Evolutionary conservation across 2,329 filamentous ascomycete genomes (phyloP).

Genomic region (Cladosporium cucumerinum): DNA sequence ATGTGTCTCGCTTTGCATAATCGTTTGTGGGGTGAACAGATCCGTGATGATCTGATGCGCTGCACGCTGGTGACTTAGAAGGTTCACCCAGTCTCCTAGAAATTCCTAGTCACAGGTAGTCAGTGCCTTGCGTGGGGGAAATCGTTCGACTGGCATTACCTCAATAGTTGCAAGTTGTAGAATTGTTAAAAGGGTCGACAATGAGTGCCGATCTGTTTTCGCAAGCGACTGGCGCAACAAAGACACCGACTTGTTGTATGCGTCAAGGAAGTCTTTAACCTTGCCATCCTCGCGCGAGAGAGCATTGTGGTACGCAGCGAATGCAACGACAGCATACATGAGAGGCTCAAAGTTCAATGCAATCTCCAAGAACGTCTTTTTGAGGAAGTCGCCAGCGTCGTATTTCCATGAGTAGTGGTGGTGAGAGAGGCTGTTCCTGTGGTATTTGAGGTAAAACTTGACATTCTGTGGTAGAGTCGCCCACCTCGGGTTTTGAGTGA

Average conservation of each 20-base stretch:
- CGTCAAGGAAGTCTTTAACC: constrained; percentile 77
- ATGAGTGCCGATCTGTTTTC: constrained; percentile 65
- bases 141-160: constrained; percentile 49
- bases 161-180: constrained; percentile 91
- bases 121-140: background rate
- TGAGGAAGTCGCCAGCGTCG: constrained; percentile 71
- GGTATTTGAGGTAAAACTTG: constrained; percentile 75
- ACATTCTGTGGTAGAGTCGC: constrained; percentile 55
- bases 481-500: constrained; percentile 29
- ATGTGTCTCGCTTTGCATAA: constrained; percentile 66
- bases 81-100: constrained; percentile 90
- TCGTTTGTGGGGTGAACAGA: constrained; percentile 72
- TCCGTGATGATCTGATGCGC: constrained; percentile 76
- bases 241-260: constrained; percentile 85
- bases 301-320: constrained; percentile 81
- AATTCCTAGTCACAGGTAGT: constrained; percentile 64
- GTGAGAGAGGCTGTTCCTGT: constrained; percentile 70
- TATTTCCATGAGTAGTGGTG: constrained; percentile 78
- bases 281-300: constrained; percentile 67
- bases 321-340: constrained; percentile 81
- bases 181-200: constrained; percentile 79
- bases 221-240: constrained; percentile 69
- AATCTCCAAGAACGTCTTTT: constrained; percentile 64
- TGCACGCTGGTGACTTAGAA: constrained; percentile 88
- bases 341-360: constrained; percentile 77